Evolutionary conservation across 1,284 basidiomycete species (phyloP).

Genomic region (Testicularia cyperi): DNA sequence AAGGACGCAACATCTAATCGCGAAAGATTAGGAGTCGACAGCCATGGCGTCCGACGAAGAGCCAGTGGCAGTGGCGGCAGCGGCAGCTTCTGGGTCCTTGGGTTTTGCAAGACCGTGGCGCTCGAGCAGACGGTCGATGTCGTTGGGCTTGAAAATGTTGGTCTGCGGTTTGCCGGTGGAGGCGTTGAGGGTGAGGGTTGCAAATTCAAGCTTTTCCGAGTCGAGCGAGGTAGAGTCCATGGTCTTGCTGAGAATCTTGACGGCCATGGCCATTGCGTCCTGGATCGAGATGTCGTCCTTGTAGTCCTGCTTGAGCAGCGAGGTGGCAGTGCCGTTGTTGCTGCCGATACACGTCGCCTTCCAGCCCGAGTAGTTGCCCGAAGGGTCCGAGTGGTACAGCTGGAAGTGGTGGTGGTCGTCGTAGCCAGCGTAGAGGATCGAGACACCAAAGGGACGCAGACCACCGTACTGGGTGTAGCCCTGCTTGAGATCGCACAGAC

Average conservation of each 20-base stretch:
- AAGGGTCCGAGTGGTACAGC: constrained; percentile 96
- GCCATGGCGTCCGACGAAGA: constrained; percentile 40
- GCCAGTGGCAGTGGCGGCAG: constrained; percentile 2
- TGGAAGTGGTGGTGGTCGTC: constrained; percentile 96
- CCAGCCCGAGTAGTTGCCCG: constrained; percentile 98
- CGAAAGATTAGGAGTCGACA: constrained; percentile 51
- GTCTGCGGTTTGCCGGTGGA: constrained; percentile 77
- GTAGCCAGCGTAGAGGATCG: constrained; percentile 91
- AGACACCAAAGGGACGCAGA: constrained; percentile 96
- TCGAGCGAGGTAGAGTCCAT: constrained; percentile 97
- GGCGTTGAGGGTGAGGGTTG: constrained; percentile 82
- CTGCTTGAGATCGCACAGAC: constrained; percentile 95
- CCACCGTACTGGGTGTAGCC: constrained; percentile 98
- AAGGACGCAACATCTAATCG: no score
- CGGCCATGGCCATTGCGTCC: constrained; percentile 80
- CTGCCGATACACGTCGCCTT: constrained; percentile 97
- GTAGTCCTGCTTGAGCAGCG: constrained; percentile 95
- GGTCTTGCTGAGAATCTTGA: constrained; percentile 97
- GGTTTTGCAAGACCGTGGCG: constrained; percentile 79
- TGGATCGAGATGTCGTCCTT: constrained; percentile 77
- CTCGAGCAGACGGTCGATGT: constrained; percentile 81
- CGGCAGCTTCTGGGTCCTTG: constrained; percentile 68
- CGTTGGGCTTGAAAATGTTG: constrained; percentile 86
- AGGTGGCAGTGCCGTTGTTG: constrained; percentile 92
- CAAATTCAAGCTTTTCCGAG: constrained; percentile 74